phyloP scores from a whole-genome alignment of 768 basidiomycete genomes.

The Phylloporus arenicola region DNA sequence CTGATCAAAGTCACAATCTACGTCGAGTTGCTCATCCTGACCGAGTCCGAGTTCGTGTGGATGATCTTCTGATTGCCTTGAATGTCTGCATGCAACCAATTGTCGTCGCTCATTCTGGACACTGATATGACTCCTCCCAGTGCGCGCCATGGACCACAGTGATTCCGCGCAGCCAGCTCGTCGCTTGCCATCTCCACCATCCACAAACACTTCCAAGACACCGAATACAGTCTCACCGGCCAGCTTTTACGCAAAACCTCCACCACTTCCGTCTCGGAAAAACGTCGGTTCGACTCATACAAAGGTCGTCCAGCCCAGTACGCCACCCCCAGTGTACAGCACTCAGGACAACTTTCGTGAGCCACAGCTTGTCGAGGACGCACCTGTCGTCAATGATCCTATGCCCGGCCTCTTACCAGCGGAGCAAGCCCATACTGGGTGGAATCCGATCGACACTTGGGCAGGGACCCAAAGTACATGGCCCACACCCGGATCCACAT shows the following conservation, averaged over 20 bases:
- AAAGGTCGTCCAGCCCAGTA: conserved; percentile 26
- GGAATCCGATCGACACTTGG: conserved; percentile 18
- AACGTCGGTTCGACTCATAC: conserved; percentile 35
- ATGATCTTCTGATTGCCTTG: conserved; percentile 17
- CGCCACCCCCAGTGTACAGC: conserved; percentile 26
- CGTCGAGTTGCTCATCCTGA: conserved; percentile 2
- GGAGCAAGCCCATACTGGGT: conserved; percentile 22
- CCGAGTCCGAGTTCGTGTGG: conserved; percentile 1
- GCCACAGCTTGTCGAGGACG: conserved; percentile 49
- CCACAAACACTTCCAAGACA: conserved; percentile 28
- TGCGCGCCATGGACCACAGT: conserved; percentile 41
- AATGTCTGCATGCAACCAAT: conserved; percentile 3
- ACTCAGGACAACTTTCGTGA: conserved; percentile 40
- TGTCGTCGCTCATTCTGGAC: background rate
- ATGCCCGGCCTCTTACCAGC: conserved; percentile 36
- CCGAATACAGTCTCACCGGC: conserved; percentile 24
- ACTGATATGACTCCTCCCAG: conserved; percentile 8
- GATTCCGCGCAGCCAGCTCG: conserved; percentile 37
- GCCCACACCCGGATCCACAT: conserved; percentile 11
- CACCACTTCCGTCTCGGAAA: conserved; percentile 33
- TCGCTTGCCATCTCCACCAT: conserved; percentile 30
- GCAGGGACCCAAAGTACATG: conserved; percentile 9
- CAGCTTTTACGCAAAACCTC: conserved; percentile 29
- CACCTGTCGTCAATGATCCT: conserved; percentile 32
- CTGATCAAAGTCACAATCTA: conserved; percentile 20